A percentile compares a stretch with the other conserved stretches of the same genome.
phyloP scores from a whole-genome alignment of 2,329 filamentous ascomycete genomes.

The Exophiala calicioides region DNA sequence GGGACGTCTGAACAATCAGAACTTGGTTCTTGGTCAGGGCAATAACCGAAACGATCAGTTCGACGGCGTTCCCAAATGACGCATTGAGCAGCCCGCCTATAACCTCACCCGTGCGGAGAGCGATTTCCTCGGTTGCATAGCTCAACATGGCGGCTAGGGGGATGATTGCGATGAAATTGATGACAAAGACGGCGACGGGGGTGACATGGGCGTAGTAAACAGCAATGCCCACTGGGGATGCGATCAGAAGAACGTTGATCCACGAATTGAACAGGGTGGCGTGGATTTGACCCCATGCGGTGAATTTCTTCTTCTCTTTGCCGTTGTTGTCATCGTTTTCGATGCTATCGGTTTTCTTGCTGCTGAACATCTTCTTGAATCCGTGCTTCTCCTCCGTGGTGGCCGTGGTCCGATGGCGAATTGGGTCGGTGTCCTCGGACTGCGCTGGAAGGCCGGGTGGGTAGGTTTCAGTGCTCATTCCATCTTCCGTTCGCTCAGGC shows the following conservation, averaged over 20 bases:
- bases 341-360: conserved; percentile 9
- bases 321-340: conserved; percentile 27
- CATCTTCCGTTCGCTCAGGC: conserved; percentile 6
- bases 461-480: conserved; percentile 14
- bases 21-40: conserved; percentile 74
- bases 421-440: conserved; percentile 8
- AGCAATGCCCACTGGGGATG: conserved; percentile 46
- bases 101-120: conserved; percentile 75
- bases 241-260: conserved; percentile 79
- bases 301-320: conserved; percentile 46
- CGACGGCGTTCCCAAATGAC: conserved; percentile 87
- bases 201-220: conserved; percentile 65
- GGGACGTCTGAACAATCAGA: conserved; percentile 85
- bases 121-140: conserved; percentile 88
- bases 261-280: conserved; percentile 78
- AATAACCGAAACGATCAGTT: conserved; percentile 85
- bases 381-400: conserved; percentile 17
- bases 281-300: conserved; percentile 65
- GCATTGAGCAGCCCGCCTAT: conserved; percentile 87
- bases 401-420: conserved; percentile 13
- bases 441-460: conserved; percentile 10
- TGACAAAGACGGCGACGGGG: conserved; percentile 70
- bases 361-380: conserved; percentile 17
- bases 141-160: conserved; percentile 83
- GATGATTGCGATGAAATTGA: conserved; percentile 94